Percentiles rank a stretch among this genome's conserved stretches.
Conservation (phyloP, 2,329 filamentous ascomycete species). For the Botryotinia calthae region DNA sequence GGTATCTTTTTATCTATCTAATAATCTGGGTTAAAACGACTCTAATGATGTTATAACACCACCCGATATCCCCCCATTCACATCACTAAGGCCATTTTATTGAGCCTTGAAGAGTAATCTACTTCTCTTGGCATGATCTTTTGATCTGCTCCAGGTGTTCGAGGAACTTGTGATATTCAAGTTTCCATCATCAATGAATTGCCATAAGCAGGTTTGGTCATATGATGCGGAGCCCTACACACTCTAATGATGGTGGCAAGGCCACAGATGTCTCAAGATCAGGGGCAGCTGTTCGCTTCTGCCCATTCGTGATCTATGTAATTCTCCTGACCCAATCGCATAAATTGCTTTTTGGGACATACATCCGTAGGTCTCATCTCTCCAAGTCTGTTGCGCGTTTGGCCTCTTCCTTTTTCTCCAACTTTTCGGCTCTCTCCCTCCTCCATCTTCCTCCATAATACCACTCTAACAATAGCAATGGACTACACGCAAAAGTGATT, state of each 20-base stretch:
- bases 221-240: not conserved
- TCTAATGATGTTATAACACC: not conserved
- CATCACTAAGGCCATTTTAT: not conserved
- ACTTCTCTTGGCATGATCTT: not conserved
- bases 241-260: not conserved
- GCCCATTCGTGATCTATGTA: not conserved
- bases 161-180: not conserved
- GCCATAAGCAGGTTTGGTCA: not conserved
- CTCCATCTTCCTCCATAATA: slow-evolving; percentile 15
- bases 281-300: not conserved
- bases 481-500: slow-evolving; percentile 1
- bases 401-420: not conserved
- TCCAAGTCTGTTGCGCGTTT: slow-evolving; percentile 11
- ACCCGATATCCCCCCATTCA: not conserved
- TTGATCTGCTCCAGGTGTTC: not conserved
- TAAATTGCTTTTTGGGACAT: not conserved
- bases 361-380: not conserved
- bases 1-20: not conserved
- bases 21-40: not conserved
- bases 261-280: not conserved
- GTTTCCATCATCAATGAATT: not conserved
- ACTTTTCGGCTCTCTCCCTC: slow-evolving; percentile 10
- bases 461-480: slow-evolving; percentile 19
- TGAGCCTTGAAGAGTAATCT: not conserved
- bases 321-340: not conserved